phyloP scores from a whole-genome alignment of 2,329 filamentous ascomycete species.

The Colletotrichum agaves region DNA sequence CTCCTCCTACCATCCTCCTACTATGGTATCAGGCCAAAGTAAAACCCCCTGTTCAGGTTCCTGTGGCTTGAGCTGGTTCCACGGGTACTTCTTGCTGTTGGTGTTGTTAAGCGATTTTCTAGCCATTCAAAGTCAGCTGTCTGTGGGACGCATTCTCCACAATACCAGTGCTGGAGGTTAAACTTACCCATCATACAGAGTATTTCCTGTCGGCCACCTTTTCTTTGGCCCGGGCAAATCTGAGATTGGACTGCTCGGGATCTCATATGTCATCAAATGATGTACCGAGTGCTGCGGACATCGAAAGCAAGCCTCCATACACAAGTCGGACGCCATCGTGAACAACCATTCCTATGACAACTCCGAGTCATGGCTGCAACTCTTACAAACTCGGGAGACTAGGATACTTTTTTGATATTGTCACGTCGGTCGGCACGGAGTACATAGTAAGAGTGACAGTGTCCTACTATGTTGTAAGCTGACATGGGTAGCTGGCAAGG shows the following conservation, averaged over 20 bases:
- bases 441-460: background rate
- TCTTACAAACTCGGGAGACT: constrained; percentile 2
- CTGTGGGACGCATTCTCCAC: no score
- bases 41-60: no score
- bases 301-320: background rate
- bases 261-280: background rate
- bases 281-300: background rate
- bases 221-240: constrained; percentile 6
- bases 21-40: no score
- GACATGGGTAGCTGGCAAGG: background rate
- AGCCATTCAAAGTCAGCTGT: no score
- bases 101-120: no score
- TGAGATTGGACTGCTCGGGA: background rate
- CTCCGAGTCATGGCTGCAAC: constrained; percentile 7
- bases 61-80: no score
- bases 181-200: no score
- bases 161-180: no score
- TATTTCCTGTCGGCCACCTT: constrained; percentile 26
- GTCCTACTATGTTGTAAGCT: constrained; percentile 5
- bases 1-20: constrained; percentile 27
- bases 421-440: background rate
- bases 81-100: no score
- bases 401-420: constrained; percentile 1
- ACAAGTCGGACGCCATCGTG: background rate
- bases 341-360: background rate